Conservation (phyloP, 495 filamentous ascomycete genomes). For the Penicillium turbatum region DNA sequence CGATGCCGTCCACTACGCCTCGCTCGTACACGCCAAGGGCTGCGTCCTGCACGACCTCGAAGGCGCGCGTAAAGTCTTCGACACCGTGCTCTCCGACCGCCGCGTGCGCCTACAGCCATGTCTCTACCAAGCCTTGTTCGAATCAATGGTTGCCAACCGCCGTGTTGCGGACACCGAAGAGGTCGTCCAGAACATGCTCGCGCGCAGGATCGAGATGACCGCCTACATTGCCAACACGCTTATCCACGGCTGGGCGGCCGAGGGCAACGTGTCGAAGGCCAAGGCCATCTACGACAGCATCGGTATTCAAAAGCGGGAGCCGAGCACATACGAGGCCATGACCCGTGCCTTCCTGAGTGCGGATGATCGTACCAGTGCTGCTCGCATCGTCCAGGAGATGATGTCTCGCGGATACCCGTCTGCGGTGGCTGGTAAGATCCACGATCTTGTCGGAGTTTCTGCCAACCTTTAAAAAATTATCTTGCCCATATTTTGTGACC, state of each 20-base stretch:
- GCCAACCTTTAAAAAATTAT: constrained; percentile 29
- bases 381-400: constrained; percentile 83
- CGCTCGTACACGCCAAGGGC: constrained; percentile 91
- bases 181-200: constrained; percentile 68
- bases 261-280: constrained; percentile 74
- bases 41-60: constrained; percentile 89
- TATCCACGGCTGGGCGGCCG: constrained; percentile 95
- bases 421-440: constrained; percentile 86
- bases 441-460: constrained; percentile 71
- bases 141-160: constrained; percentile 94
- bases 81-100: constrained; percentile 63
- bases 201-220: constrained; percentile 73
- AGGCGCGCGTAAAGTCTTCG: constrained; percentile 76
- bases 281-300: constrained; percentile 74
- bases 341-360: constrained; percentile 84
- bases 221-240: constrained; percentile 98
- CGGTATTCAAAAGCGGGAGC: constrained; percentile 72
- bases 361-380: constrained; percentile 70
- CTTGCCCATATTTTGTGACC: constrained; percentile 14
- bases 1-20: constrained; percentile 92
- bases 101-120: constrained; percentile 69
- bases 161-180: constrained; percentile 69
- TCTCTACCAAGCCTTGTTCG: constrained; percentile 92
- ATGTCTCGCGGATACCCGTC: constrained; percentile 82
- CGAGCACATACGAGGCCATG: constrained; percentile 99